phyloP scores from a whole-genome alignment of 495 filamentous ascomycete species.

The Podospora sp. region DNA sequence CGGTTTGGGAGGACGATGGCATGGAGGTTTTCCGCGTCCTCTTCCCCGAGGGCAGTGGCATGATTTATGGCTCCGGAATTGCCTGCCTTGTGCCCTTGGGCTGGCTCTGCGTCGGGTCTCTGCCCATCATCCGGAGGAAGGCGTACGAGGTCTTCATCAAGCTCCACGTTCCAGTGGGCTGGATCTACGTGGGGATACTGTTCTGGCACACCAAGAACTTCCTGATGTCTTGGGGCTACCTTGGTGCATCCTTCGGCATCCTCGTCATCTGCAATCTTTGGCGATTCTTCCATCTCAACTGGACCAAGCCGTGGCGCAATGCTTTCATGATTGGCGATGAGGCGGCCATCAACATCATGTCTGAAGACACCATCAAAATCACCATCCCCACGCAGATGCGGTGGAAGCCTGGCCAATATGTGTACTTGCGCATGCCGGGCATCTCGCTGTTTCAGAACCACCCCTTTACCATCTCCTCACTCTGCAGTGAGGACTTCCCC shows the following conservation, averaged over 20 bases:
- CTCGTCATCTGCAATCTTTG: conserved; percentile 68
- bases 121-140: conserved; percentile 63
- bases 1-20: conserved; percentile 77
- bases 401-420: conserved; percentile 93
- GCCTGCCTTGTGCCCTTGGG: conserved; percentile 81
- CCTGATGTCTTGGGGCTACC: conserved; percentile 86
- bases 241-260: conserved; percentile 80
- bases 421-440: conserved; percentile 91
- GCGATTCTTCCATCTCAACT: conserved; percentile 79
- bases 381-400: conserved; percentile 90
- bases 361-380: conserved; percentile 89
- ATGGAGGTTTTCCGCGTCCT: conserved; percentile 64
- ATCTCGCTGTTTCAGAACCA: conserved; percentile 90
- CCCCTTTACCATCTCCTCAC: conserved; percentile 91
- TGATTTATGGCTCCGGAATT: conserved; percentile 85
- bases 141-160: conserved; percentile 83
- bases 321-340: conserved; percentile 86
- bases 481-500: conserved; percentile 81
- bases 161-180: conserved; percentile 78
- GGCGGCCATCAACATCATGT: conserved; percentile 80
- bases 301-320: conserved; percentile 77
- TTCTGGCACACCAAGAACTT: conserved; percentile 98
- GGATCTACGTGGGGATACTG: conserved; percentile 79
- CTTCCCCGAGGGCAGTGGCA: conserved; percentile 62
- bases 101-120: conserved; percentile 81